phyloP scores from a whole-genome alignment of 164 flowering plant species.

The Vitis riparia region DNA sequence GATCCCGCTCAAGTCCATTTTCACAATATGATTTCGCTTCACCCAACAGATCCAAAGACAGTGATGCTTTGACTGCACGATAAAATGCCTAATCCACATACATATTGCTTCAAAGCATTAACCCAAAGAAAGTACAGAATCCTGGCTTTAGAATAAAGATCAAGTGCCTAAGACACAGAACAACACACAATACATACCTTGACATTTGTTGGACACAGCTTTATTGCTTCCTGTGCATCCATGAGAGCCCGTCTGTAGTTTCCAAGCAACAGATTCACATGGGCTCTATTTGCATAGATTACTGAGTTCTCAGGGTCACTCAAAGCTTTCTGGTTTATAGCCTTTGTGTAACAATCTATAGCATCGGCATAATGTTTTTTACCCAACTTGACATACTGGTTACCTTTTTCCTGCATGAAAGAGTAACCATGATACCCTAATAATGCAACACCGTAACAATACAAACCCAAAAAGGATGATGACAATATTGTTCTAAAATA shows the following conservation, averaged over 20 bases:
- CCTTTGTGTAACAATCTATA: conserved; percentile 83
- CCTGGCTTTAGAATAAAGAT: neutral
- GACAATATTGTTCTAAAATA: neutral
- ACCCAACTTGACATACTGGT: conserved; percentile 83
- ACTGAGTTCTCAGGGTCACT: conserved; percentile 63
- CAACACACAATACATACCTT: conserved; percentile 44
- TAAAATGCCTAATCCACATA: conserved; percentile 60
- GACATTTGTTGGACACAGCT: conserved; percentile 55
- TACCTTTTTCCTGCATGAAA: conserved; percentile 75
- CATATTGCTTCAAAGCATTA: neutral
- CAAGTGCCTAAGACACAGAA: neutral
- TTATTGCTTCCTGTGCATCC: conserved; percentile 85
- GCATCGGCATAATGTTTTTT: conserved; percentile 82
- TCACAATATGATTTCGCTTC: conserved; percentile 66
- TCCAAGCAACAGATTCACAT: conserved; percentile 84
- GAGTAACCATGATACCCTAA: neutral
- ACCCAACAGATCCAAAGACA: conserved; percentile 62
- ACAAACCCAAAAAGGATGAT: neutral
- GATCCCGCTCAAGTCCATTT: conserved; percentile 57
- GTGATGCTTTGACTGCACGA: conserved; percentile 86
- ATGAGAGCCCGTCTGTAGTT: conserved; percentile 74
- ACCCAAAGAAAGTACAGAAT: neutral
- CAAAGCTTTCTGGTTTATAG: conserved; percentile 77
- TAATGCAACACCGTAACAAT: neutral
- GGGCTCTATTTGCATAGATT: conserved; percentile 82